Percentiles rank a stretch among this genome's conserved stretches.
phyloP scores from a whole-genome alignment of 441 rosid species.

The Isatis lusitanica region DNA sequence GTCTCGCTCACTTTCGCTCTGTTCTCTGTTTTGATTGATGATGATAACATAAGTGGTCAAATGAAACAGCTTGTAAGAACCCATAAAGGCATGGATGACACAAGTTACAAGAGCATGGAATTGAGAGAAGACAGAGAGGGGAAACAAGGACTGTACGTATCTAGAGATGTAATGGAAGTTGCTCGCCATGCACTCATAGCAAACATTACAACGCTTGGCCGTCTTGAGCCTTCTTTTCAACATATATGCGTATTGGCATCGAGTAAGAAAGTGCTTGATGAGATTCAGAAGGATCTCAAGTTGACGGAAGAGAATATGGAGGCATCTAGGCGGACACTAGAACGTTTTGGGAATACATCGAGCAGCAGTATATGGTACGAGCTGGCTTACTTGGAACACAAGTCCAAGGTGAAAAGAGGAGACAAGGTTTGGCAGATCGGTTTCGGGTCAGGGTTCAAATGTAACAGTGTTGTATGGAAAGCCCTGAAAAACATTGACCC shows the following conservation, averaged over 20 bases:
- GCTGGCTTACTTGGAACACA: conserved; percentile 62
- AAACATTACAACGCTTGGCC: conserved; percentile 55
- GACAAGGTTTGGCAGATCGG: conserved; percentile 63
- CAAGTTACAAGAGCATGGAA: conserved; percentile 56
- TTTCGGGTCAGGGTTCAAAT: conserved; percentile 70
- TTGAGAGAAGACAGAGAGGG: conserved; percentile 54
- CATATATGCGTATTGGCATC: conserved; percentile 54
- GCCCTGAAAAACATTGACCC: conserved; percentile 42
- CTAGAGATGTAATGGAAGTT: conserved; percentile 52
- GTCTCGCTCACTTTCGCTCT: not conserved
- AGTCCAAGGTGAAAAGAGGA: conserved; percentile 45
- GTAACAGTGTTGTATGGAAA: conserved; percentile 69
- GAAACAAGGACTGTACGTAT: conserved; percentile 49
- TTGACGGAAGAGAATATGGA: conserved; percentile 62
- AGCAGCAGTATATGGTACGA: conserved; percentile 77
- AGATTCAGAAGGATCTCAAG: conserved; percentile 57
- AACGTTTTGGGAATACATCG: conserved; percentile 70
- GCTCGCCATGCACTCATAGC: conserved; percentile 59
- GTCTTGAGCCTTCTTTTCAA: conserved; percentile 54
- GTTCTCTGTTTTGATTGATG: not conserved
- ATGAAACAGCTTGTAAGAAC: conserved; percentile 59
- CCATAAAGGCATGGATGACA: conserved; percentile 57
- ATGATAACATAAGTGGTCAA: not conserved
- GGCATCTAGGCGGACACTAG: conserved; percentile 58
- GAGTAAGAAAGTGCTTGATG: conserved; percentile 51